Conservation (phyloP, 768 basidiomycete genomes). For the Collybia mongolica region DNA sequence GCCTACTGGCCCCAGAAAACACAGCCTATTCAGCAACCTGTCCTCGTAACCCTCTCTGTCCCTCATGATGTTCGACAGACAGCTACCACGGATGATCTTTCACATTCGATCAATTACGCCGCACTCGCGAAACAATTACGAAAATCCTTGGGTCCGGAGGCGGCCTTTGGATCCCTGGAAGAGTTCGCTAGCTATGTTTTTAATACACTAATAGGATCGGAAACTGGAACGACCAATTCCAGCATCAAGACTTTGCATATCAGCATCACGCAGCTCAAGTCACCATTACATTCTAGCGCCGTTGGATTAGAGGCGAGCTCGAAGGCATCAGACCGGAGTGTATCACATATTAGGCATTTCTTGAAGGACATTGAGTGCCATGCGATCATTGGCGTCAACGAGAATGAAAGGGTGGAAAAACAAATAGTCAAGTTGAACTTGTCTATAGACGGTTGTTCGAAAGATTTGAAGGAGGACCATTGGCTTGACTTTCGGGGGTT, state of each 20-base stretch:
- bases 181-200: conserved; percentile 42
- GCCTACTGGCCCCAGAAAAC: conserved; percentile 42
- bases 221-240: conserved; percentile 24
- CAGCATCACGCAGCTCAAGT: conserved; percentile 44
- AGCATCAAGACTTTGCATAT: conserved; percentile 34
- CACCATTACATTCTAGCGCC: conserved; percentile 48
- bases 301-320: conserved; percentile 39
- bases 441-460: conserved; percentile 20
- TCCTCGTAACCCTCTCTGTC: conserved; percentile 51
- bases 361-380: conserved; percentile 44
- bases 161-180: conserved; percentile 42
- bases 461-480: conserved; percentile 16
- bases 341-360: conserved; percentile 18
- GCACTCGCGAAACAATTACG: conserved; percentile 32
- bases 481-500: conserved; percentile 41
- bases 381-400: conserved; percentile 67
- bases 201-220: conserved; percentile 30
- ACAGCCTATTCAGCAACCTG: conserved; percentile 44
- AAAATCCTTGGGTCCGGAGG: conserved; percentile 23
- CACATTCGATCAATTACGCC: conserved; percentile 66
- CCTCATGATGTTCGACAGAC: conserved; percentile 47
- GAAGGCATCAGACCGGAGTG: conserved; percentile 18
- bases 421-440: conserved; percentile 58
- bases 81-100: conserved; percentile 52
- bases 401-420: conserved; percentile 60